These are phyloP conservation scores for Candida pseudoviswanathii DNA, from an alignment of 1,139 yeast genomes.

Conservation along the genomic window DNA sequence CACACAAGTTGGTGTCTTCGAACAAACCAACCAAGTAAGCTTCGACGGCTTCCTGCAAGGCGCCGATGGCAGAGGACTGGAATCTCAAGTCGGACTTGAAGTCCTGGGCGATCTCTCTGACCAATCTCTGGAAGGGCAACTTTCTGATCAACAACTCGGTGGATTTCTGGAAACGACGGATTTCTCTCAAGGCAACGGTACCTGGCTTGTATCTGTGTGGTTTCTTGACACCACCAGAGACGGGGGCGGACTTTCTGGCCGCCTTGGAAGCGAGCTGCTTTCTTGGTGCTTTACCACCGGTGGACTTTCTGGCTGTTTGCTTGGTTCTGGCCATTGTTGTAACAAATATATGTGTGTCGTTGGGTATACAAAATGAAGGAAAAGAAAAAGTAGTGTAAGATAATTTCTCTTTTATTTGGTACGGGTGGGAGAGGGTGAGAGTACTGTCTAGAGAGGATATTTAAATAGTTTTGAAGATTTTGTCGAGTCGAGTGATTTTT, in stretches of 20 bases:
- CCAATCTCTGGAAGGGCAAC: conserved; percentile 53
- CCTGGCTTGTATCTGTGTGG: conserved; percentile 60
- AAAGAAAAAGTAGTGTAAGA: conserved; percentile 7
- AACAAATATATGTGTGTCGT: background rate
- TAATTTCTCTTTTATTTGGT: background rate
- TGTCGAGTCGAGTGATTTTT: no score
- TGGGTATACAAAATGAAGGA: conserved; percentile 6
- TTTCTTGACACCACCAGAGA: conserved; percentile 54
- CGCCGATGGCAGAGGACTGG: conserved; percentile 55
- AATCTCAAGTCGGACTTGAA: conserved; percentile 55
- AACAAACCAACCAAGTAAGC: conserved; percentile 54
- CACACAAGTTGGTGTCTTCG: conserved; percentile 57
- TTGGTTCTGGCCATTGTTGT: conserved; percentile 51
- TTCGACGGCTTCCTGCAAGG: conserved; percentile 56
- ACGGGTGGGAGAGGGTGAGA: background rate
- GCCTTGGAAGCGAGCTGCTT: conserved; percentile 57
- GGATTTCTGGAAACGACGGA: conserved; percentile 55
- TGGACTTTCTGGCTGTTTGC: conserved; percentile 57
- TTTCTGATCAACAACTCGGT: conserved; percentile 55
- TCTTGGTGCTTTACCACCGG: conserved; percentile 59
- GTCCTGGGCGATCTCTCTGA: conserved; percentile 52
- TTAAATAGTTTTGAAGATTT: conserved; percentile 6
- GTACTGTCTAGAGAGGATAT: conserved; percentile 7
- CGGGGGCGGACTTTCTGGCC: conserved; percentile 57
- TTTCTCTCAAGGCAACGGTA: conserved; percentile 58